Percentiles rank a stretch among this genome's conserved stretches.
phyloP scores from a whole-genome alignment of 352 stramenopile genomes.

The Phytophthora tentaculata region DNA sequence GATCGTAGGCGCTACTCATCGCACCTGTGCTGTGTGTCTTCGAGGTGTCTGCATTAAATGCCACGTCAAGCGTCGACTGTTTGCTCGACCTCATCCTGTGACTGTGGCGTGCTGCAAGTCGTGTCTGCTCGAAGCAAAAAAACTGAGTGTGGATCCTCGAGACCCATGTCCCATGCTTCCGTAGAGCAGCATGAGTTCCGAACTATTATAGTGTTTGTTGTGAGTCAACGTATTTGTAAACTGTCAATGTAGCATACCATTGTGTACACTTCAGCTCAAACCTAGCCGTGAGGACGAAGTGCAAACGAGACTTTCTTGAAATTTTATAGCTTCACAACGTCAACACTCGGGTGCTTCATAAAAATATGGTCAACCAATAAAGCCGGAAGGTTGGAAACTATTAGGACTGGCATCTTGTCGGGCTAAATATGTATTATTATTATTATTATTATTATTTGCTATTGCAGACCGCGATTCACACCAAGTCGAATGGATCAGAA shows the following conservation, averaged over 20 bases:
- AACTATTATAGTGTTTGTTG: neutral
- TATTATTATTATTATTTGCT: too few species aligned
- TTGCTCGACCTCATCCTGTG: conserved; percentile 44
- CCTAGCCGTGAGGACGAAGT: too few species aligned
- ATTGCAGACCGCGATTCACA: too few species aligned
- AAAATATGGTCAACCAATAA: too few species aligned
- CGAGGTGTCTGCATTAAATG: conserved; percentile 55
- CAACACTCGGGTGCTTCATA: too few species aligned
- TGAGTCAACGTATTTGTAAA: conserved; percentile 16
- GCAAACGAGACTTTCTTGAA: too few species aligned
- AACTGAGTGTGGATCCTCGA: conserved; percentile 43
- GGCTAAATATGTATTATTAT: too few species aligned
- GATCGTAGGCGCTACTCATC: conserved; percentile 28
- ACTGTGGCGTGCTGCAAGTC: conserved; percentile 56
- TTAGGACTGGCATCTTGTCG: too few species aligned
- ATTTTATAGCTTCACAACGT: too few species aligned
- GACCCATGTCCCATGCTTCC: conserved; percentile 50
- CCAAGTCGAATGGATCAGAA: too few species aligned
- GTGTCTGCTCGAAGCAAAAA: conserved; percentile 50
- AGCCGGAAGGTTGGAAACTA: too few species aligned
- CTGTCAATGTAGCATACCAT: conserved; percentile 13
- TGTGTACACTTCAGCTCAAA: too few species aligned
- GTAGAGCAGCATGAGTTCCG: neutral
- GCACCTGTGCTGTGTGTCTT: conserved; percentile 49
- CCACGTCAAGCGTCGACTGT: conserved; percentile 49